Evolutionary conservation across 2,329 filamentous ascomycete species (phyloP).

Genomic region (Hymenoscyphus salicellus): DNA sequence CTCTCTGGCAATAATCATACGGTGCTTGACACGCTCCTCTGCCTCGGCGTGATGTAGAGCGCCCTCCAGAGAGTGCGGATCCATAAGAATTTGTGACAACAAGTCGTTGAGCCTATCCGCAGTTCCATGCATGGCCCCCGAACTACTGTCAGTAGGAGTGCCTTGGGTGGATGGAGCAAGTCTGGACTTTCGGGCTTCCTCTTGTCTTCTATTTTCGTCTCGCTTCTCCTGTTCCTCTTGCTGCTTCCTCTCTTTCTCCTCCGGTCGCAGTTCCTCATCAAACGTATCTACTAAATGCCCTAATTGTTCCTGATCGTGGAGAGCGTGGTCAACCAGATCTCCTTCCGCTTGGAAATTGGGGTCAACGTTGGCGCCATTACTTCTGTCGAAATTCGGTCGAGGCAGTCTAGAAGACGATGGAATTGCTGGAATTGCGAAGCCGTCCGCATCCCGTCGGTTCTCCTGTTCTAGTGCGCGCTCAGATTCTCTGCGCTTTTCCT

Average conservation of each 20-base stretch:
- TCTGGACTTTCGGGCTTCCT: not conserved
- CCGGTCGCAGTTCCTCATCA: not conserved
- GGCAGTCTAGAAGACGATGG: conserved; percentile 34
- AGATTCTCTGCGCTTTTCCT: conserved; percentile 27
- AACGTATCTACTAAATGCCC: not conserved
- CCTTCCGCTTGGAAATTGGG: conserved; percentile 24
- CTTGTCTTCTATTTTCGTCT: not conserved
- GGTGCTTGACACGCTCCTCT: conserved; percentile 54
- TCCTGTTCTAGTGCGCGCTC: conserved; percentile 29
- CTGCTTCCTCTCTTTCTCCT: not conserved
- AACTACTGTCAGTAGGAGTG: not conserved
- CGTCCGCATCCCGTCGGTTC: conserved; percentile 60
- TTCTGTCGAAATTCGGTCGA: not conserved
- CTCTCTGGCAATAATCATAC: conserved; percentile 39
- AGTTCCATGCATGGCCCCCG: conserved; percentile 32
- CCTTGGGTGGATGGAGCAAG: not conserved
- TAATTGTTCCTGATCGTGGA: not conserved
- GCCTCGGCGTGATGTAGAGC: conserved; percentile 57
- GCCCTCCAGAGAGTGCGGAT: conserved; percentile 56
- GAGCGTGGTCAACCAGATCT: conserved; percentile 8
- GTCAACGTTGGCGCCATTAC: conserved; percentile 24
- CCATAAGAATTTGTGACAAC: conserved; percentile 67
- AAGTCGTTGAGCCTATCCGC: conserved; percentile 65
- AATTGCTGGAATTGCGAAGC: conserved; percentile 61
- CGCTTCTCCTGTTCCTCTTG: not conserved